These are phyloP conservation scores for Haematococcus sp. DNA, from an alignment of 139 green algal genomes.

Conservation along the genomic window DNA sequence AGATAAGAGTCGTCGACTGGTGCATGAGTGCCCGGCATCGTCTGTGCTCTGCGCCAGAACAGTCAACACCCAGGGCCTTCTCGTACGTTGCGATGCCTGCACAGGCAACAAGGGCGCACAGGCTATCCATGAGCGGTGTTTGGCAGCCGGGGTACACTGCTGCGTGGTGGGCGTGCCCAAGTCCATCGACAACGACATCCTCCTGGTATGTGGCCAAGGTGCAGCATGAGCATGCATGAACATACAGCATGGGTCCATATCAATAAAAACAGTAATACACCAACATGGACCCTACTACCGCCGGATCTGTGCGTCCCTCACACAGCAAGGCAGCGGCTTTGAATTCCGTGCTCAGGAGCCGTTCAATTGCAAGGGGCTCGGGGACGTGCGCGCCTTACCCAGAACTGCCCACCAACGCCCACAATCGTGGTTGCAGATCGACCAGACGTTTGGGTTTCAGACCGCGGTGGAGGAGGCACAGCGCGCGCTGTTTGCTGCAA, in stretches of 20 bases:
- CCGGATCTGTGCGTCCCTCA: no score
- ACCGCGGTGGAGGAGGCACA: constrained; percentile 85
- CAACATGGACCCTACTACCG: no score
- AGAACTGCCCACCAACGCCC: no score
- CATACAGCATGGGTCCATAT: no score
- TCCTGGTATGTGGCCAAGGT: constrained; percentile 26
- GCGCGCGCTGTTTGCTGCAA: constrained; percentile 58
- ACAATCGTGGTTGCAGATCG: constrained; percentile 21
- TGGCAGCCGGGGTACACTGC: constrained; percentile 67
- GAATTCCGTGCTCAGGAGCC: background rate
- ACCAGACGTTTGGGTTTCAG: constrained; percentile 78
- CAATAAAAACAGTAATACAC: no score
- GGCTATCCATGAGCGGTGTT: constrained; percentile 79
- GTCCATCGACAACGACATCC: constrained; percentile 68
- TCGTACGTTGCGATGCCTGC: no score
- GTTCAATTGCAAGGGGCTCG: background rate
- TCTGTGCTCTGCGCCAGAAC: no score
- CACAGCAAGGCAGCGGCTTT: background rate
- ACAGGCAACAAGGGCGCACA: constrained; percentile 81
- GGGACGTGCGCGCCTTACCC: no score
- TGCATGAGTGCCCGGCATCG: no score
- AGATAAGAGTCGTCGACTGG: no score
- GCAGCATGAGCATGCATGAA: no score
- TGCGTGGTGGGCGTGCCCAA: constrained; percentile 91
- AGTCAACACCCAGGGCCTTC: no score